phyloP scores from a whole-genome alignment of 139 green algal genomes.

The Desmodesmus armatus region DNA sequence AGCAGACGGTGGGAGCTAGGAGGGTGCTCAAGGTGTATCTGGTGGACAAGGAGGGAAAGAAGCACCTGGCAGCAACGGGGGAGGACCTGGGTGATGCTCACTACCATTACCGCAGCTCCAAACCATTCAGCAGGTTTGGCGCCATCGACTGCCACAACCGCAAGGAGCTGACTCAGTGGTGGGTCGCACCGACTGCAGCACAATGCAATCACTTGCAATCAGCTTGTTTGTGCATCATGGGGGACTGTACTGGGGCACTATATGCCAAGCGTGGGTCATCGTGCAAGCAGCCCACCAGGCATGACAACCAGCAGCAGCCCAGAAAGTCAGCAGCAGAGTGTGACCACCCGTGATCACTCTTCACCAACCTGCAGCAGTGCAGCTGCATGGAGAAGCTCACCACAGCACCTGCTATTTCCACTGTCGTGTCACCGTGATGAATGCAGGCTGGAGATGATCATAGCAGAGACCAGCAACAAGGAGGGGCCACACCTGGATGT shows the following conservation, averaged over 20 bases:
- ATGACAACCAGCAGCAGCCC: background rate
- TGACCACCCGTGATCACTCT: too few species aligned
- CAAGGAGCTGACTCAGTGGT: constrained; percentile 55
- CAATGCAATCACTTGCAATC: background rate
- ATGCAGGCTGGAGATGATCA: constrained; percentile 58
- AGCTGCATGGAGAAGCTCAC: background rate
- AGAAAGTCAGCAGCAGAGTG: too few species aligned
- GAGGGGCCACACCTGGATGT: constrained; percentile 18
- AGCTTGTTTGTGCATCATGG: background rate
- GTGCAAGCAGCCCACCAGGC: background rate
- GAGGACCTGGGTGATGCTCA: constrained; percentile 62
- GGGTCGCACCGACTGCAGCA: background rate
- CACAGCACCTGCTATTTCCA: background rate
- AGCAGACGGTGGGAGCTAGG: constrained; percentile 12
- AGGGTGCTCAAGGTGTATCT: constrained; percentile 52
- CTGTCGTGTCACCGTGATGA: background rate
- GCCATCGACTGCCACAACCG: constrained; percentile 51
- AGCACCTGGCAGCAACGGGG: constrained; percentile 50
- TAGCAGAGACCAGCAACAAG: constrained; percentile 36
- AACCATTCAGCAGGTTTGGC: constrained; percentile 52
- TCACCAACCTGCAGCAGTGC: background rate
- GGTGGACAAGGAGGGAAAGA: constrained; percentile 10
- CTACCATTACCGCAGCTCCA: constrained; percentile 55
- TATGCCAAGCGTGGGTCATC: background rate
- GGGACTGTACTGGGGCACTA: background rate